Evolutionary conservation across 2,329 filamentous ascomycete genomes (phyloP).

Genomic region (Emmonsiellopsis sp.): DNA sequence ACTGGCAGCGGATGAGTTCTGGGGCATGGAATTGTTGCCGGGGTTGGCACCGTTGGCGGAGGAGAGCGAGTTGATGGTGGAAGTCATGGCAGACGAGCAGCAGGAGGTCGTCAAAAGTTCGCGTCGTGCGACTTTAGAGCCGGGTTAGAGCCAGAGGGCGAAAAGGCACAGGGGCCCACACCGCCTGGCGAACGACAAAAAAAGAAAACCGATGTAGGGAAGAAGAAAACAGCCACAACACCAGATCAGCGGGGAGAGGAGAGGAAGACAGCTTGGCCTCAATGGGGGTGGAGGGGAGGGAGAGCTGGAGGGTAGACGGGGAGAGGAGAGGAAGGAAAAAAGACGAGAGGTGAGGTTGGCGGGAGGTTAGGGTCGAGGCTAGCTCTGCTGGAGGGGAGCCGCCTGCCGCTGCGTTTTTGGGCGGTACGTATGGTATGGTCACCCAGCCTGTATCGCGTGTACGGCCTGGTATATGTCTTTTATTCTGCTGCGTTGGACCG

Average conservation of each 20-base stretch:
- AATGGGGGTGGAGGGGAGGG: constrained; percentile 2
- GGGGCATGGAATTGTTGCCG: constrained; percentile 27
- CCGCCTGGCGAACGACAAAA: constrained; percentile 23
- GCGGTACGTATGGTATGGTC: not conserved
- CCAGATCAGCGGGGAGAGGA: constrained; percentile 10
- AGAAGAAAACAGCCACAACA: constrained; percentile 9
- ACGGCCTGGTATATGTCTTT: constrained; percentile 1
- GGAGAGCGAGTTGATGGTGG: constrained; percentile 28
- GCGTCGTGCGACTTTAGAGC: not conserved
- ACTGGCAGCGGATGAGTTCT: constrained; percentile 21
- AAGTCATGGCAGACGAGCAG: constrained; percentile 26
- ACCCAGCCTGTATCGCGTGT: not conserved
- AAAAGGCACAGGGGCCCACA: constrained; percentile 21
- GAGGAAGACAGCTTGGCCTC: constrained; percentile 8
- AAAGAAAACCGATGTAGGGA: constrained; percentile 10
- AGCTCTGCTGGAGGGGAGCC: not conserved
- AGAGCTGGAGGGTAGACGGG: not conserved
- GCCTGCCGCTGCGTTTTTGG: not conserved
- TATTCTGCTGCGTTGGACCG: not conserved
- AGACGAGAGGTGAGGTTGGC: not conserved
- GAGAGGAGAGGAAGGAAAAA: constrained; percentile 7
- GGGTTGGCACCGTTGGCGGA: constrained; percentile 30
- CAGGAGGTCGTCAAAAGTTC: not conserved
- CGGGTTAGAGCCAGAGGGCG: constrained; percentile 16
- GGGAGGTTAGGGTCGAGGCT: not conserved